Evolutionary conservation across 2,329 filamentous ascomycete species (phyloP).

Genomic region (Aspergillus pseudonomiae): DNA sequence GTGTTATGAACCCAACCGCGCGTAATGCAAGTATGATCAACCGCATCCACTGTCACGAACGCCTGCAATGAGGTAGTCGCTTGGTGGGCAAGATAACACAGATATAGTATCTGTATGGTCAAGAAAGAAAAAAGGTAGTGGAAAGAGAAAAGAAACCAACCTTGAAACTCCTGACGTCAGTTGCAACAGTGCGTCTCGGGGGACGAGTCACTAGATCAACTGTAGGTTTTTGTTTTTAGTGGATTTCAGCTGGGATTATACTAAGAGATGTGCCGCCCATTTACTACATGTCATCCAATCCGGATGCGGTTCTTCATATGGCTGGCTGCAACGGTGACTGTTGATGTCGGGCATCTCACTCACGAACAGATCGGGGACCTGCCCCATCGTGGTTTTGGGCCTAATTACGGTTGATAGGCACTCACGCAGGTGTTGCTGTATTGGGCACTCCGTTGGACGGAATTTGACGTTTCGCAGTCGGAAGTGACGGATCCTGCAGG

Average conservation of each 20-base stretch:
- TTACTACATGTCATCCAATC: constrained; percentile 20
- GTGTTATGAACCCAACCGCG: neutral
- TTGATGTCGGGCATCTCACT: constrained; percentile 2
- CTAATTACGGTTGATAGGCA: constrained; percentile 1
- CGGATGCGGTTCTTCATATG: neutral
- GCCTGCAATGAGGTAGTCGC: constrained; percentile 13
- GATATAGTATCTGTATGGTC: neutral
- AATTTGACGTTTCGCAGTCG: constrained; percentile 38
- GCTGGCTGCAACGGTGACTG: constrained; percentile 11
- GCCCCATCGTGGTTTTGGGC: constrained; percentile 29
- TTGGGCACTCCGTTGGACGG: constrained; percentile 33
- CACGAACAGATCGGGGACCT: constrained; percentile 30
- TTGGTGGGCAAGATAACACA: constrained; percentile 5
- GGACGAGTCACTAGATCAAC: constrained; percentile 24
- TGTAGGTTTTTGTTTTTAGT: constrained; percentile 19
- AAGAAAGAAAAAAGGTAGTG: constrained; percentile 14
- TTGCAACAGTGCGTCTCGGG: constrained; percentile 17
- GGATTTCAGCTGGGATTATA: constrained; percentile 28
- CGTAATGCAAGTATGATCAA: constrained; percentile 11
- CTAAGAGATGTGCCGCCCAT: constrained; percentile 10
- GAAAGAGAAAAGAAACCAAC: constrained; percentile 37
- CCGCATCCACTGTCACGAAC: constrained; percentile 9
- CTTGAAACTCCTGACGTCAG: constrained; percentile 33
- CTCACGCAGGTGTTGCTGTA: constrained; percentile 38
- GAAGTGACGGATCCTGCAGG: constrained; percentile 31